Evolutionary conservation across 1,284 basidiomycete genomes (phyloP), one percentile per base, ranked within the genome.

Genomic region (Mycosarcoma maydis): DNA sequence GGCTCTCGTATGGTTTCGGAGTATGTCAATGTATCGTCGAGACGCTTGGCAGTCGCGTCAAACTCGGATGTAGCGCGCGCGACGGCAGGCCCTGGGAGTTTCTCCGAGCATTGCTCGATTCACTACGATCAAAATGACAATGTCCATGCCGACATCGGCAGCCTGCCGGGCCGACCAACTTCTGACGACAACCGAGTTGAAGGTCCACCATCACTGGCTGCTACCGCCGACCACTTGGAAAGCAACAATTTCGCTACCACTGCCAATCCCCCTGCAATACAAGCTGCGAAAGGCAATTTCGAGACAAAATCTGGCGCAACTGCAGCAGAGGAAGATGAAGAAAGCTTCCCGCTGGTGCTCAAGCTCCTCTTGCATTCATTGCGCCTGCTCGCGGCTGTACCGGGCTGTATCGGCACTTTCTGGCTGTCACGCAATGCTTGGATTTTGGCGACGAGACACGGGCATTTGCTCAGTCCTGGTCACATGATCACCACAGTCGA

Each of bases 321-420:
- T 9, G 68, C n/a, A 1, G 41, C 23, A 2, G 34, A 44, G 6
- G 45, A 49, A 17, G 67, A 70, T 23, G 60, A 69, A 2, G 61
- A 76, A 40, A 69, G 65, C 27, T 66, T 76, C 6, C 69, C 74
- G 3, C 24, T 58, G 7, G 61, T 68, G 19, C 69, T 76, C 38
- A 61, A 67, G 52, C 47, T 78, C 4, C 51, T 81, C 1, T 44
- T 81, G 22, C 71, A 73, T 43, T 68, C 76, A 1, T 57, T 81
- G n/a, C 73, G 79, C 10, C 53, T 81, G 7, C 73, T 81, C 10
- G 79, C 79, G 2, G 73, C 74, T 6, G 78, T 81, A 11, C 79
- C 79, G 6, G 79, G 79, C 11, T 61, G 61, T 20, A 58, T 79
- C 23, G 79, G 79, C n/a, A 79, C 77, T 2, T 68, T 73, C 36